These are phyloP conservation scores for Thuidium tamariscinum DNA, from an alignment of 225 moss, liverwort and hornwort genomes.

Conservation along the genomic window DNA sequence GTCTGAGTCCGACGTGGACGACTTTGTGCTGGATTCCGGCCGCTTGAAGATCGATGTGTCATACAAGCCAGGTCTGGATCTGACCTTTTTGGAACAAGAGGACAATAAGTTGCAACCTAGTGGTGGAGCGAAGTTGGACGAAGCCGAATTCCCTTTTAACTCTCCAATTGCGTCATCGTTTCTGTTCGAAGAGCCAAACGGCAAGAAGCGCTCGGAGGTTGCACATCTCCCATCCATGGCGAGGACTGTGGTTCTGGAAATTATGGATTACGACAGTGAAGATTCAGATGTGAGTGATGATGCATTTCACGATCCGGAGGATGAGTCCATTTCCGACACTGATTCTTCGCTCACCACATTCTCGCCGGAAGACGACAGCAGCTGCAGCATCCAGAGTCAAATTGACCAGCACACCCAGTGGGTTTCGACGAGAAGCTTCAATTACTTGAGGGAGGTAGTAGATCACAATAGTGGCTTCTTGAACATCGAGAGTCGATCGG, in stretches of 20 bases:
- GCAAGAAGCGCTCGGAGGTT: neutral
- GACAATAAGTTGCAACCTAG: neutral
- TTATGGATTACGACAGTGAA: neutral
- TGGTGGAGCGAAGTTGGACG: constrained; percentile 14
- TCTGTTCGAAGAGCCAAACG: constrained; percentile 10
- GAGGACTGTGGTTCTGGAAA: neutral
- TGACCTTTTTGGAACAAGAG: neutral
- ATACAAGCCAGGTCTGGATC: neutral
- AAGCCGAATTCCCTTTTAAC: constrained; percentile 27
- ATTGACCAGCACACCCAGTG: constrained; percentile 16
- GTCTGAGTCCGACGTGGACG: constrained; percentile 7
- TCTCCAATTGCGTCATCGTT: constrained; percentile 33
- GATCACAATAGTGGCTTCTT: constrained; percentile 19
- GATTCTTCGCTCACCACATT: constrained; percentile 15
- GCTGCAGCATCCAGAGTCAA: neutral
- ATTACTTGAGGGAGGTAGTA: constrained; percentile 24
- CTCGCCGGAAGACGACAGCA: constrained; percentile 7
- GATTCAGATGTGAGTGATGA: constrained; percentile 3
- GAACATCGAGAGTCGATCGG: constrained; percentile 16
- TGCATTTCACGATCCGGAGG: constrained; percentile 16
- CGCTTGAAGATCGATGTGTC: constrained; percentile 16
- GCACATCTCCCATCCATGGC: neutral
- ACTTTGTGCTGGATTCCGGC: constrained; percentile 14
- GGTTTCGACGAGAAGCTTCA: constrained; percentile 27
- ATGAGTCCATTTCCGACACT: constrained; percentile 12